Evolutionary conservation across 805 yeast genomes (phyloP), one percentile per base, ranked within the genome.

Genomic region (Wickerhamiella shivajii): DNA sequence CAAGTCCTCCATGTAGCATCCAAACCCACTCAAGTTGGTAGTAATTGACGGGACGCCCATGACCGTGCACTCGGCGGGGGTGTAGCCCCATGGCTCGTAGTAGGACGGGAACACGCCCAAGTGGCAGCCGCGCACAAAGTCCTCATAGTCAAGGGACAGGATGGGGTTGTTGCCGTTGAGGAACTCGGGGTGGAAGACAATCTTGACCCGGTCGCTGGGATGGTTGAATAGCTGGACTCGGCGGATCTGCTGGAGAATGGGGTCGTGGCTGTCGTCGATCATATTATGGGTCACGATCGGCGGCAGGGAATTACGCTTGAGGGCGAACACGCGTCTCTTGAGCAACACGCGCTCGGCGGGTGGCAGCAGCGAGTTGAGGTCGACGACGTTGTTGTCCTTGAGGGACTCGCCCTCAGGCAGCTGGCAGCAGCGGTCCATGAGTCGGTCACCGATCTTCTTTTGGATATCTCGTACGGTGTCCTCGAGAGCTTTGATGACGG

Each of bases 41-140:
- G 98, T 87, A 50, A 87, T 80, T 5, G 95, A 81, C 12, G 98
- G 98, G 39, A 90, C 93, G 37, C 98, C 98, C 98, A 87, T 87
- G 16, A 90, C 98, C 0, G 98, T 87, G 63, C 98, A 90, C 56
- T 87, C 98, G 6, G 97, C 97, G 3, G 98, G 98, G 2, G 98
- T 87, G 57, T 87, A 87, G 24, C 98, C 98, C 98, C 98, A 87
- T 3, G 98, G 98, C 60, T 87, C 98, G 53, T 87, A 87, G 60
- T 87, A 87, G 0, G 95, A 83, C 31, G 98, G 98, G 75, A 87
- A 87, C 33, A 87, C 94, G 55, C 98, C 98, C 56, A 90, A 63
- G 58, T 87, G 97, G 55, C 96, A 85, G 40, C 98, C 98, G 46
- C 98, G 71, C 29, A 87, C 98, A 56, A 87, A 87, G 56, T 87